A percentile compares a stretch with the other conserved stretches of the same genome.
Evolutionary conservation across 139 green algal species (phyloP).

Genomic region (Chlamydomonas sp.): DNA sequence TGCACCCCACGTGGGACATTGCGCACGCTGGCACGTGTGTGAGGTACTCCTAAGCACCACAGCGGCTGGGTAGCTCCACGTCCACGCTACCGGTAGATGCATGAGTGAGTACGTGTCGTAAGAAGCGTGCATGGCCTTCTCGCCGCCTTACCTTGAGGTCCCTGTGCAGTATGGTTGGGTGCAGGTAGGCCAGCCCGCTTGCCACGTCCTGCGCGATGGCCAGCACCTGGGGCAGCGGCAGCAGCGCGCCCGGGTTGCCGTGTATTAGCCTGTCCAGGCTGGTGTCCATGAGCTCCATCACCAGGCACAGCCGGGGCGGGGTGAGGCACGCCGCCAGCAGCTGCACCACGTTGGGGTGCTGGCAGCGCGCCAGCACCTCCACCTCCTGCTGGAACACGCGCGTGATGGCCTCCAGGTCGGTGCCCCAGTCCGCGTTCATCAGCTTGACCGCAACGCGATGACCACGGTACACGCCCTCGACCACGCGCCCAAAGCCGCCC

Average conservation of each 20-base stretch:
- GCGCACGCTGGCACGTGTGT: no score
- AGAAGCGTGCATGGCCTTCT: neutral
- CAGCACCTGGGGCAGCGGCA: constrained; percentile 13
- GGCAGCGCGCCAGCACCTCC: constrained; percentile 10
- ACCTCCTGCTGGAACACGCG: constrained; percentile 10
- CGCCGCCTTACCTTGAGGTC: constrained; percentile 4
- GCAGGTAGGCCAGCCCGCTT: constrained; percentile 5
- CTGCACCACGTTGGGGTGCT: constrained; percentile 19
- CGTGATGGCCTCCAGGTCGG: neutral
- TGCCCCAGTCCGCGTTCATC: no score
- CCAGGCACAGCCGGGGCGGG: constrained; percentile 15
- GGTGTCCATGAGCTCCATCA: constrained; percentile 32
- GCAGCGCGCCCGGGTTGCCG: neutral
- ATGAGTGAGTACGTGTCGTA: no score
- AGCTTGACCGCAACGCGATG: no score
- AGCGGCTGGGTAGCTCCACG: no score
- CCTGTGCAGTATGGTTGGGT: constrained; percentile 20
- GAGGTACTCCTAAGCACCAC: no score
- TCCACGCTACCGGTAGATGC: neutral
- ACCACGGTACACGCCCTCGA: no score
- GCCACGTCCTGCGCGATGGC: constrained; percentile 7
- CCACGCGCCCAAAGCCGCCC: no score
- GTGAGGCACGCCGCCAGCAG: constrained; percentile 16
- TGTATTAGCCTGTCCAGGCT: constrained; percentile 7
- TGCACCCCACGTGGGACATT: no score